phyloP scores from a whole-genome alignment of 768 basidiomycete species.

The Hirschioporus abietinus region DNA sequence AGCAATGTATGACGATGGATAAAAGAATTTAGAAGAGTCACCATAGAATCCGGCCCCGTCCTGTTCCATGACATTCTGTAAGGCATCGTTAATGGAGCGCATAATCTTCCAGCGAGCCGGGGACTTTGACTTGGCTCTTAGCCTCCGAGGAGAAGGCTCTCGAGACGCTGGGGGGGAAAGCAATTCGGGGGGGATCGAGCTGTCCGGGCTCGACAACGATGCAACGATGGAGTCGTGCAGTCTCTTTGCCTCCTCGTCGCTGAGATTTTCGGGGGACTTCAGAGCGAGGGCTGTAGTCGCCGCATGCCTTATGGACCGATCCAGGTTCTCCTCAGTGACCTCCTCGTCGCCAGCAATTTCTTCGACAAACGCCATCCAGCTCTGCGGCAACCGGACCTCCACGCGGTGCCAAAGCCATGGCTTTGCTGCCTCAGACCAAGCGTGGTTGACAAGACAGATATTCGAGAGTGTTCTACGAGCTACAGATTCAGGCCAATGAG shows the following conservation, averaged over 20 bases:
- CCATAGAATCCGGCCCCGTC: slow-evolving; percentile 69
- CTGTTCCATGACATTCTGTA: slow-evolving; percentile 62
- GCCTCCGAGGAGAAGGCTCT: slow-evolving; percentile 74
- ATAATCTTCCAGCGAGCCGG: slow-evolving; percentile 83
- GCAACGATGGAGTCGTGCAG: slow-evolving; percentile 60
- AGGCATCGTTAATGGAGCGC: slow-evolving; percentile 71
- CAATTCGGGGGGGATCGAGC: slow-evolving; percentile 66
- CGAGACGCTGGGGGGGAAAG: slow-evolving; percentile 78
- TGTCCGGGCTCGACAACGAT: slow-evolving; percentile 55
- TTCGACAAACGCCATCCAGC: slow-evolving; percentile 78
- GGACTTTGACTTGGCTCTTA: slow-evolving; percentile 72
- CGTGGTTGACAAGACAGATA: slow-evolving; percentile 72
- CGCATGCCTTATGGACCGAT: slow-evolving; percentile 60
- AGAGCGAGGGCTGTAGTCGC: slow-evolving; percentile 56
- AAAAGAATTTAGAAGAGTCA: slow-evolving; percentile 26
- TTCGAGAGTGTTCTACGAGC: slow-evolving; percentile 60
- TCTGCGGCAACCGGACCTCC: slow-evolving; percentile 79
- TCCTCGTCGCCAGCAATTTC: slow-evolving; percentile 73
- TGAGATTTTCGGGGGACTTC: slow-evolving; percentile 24
- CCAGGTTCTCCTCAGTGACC: slow-evolving; percentile 45
- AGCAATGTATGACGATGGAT: neutral
- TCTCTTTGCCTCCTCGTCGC: slow-evolving; percentile 36
- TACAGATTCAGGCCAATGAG: slow-evolving; percentile 63
- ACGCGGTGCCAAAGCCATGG: slow-evolving; percentile 85
- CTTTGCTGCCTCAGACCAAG: slow-evolving; percentile 79